Evolutionary conservation across 352 stramenopile species (phyloP), one percentile per base, ranked within the genome.

Genomic region (Globisporangium okanoganense): DNA sequence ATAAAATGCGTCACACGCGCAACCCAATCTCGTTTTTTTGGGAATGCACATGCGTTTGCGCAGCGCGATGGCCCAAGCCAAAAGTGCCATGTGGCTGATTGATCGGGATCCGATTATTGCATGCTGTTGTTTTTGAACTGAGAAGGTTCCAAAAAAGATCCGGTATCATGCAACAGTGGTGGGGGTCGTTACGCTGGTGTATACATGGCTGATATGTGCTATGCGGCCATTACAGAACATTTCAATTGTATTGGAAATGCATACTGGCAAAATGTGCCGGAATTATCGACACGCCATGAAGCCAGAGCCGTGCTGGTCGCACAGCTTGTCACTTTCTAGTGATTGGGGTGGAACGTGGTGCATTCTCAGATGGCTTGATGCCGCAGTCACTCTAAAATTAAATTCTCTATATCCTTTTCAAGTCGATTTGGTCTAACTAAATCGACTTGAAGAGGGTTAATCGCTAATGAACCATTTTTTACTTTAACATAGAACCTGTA

Each of bases 311-410:
- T 22, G 9, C 3, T 49, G 10, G 20, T 12, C 25, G n/a, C 25
- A 27, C 24, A 49, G 25, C n/a, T 5, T 29, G 20, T 27, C 3
- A 5, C 3, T 2, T 29, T 29, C 29, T 33, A 45, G 16, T 54
- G 48, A 54, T 54, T 14, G 16, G 48, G 51, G 51, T 47, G 51
- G 51, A 57, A 57, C 51, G 33, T 57, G n/a, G 51, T 47, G 14
- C 51, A 57, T 57, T 57, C 51, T 47, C 20, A 57, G 51, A 41
- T 20, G 0, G 14, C 22, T 13, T 22, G 27, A 31, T 29, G 13
- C 9, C 5, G 16, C 13, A n/a, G n/a, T n/a, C n/a, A n/a, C 27
- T 44, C 18, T 27, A 3, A 45, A 22, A 16, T 20, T 13, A 4
- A 5, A 35, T 57, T 27, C 5, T 33, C 6, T 7, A 33, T 33